phyloP scores from a whole-genome alignment of 805 yeast genomes.

The Metschnikowia reukaufii region DNA sequence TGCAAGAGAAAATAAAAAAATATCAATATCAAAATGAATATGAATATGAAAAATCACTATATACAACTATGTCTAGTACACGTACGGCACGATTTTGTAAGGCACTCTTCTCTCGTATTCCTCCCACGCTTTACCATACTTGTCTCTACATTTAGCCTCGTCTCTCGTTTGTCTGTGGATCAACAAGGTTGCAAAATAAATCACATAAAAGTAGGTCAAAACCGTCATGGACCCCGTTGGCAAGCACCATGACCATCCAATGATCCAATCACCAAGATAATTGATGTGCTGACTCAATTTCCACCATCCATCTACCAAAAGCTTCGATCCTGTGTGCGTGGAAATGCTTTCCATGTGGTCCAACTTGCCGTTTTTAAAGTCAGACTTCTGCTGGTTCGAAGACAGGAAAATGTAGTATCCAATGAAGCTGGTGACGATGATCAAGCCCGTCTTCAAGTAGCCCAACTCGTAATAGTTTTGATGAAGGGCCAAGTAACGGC shows the following conservation, averaged over 20 bases:
- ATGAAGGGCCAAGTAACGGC: slow-evolving; percentile 69
- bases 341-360: slow-evolving; percentile 62
- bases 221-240: slow-evolving; percentile 82
- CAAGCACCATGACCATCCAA: slow-evolving; percentile 89
- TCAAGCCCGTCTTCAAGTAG: slow-evolving; percentile 30
- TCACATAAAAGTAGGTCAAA: slow-evolving; percentile 81
- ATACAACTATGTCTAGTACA: slow-evolving; percentile 47
- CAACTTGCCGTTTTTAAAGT: slow-evolving; percentile 77
- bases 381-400: slow-evolving; percentile 81
- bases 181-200: slow-evolving; percentile 78
- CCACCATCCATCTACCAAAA: slow-evolving; percentile 97
- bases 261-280: slow-evolving; percentile 93
- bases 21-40: background rate
- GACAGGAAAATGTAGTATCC: slow-evolving; percentile 85
- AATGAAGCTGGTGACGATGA: slow-evolving; percentile 48
- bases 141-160: slow-evolving; percentile 82
- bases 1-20: background rate
- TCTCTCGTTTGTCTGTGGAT: slow-evolving; percentile 90
- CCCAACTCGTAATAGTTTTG: slow-evolving; percentile 59
- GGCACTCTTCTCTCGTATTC: slow-evolving; percentile 81
- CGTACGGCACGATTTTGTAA: slow-evolving; percentile 84
- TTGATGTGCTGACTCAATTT: slow-evolving; percentile 87
- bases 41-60: background rate
- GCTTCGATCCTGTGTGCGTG: slow-evolving; percentile 74
- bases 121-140: slow-evolving; percentile 86